Evolutionary conservation across 2,329 filamentous ascomycete genomes (phyloP).

Genomic region (Delphinella strobiligena): DNA sequence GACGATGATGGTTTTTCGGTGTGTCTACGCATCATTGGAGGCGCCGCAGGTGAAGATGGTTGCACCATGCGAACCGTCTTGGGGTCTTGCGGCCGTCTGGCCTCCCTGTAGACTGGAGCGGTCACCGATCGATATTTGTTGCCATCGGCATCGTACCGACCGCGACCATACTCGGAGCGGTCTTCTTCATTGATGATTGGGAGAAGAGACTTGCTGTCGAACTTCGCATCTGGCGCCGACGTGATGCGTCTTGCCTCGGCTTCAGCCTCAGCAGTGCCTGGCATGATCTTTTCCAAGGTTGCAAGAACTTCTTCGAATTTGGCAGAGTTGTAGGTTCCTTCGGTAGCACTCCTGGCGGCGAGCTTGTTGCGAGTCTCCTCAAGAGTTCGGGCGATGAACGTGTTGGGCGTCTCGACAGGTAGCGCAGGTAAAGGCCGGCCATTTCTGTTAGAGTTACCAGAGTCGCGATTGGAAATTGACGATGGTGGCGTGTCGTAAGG

Average conservation of each 20-base stretch:
- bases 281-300: constrained; percentile 23
- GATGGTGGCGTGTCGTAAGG: constrained; percentile 41
- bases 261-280: constrained; percentile 11
- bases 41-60: constrained; percentile 39
- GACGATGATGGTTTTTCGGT: constrained; percentile 9
- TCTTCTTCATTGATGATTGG: constrained; percentile 43
- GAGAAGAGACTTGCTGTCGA: constrained; percentile 24
- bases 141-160: constrained; percentile 15
- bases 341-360: constrained; percentile 37
- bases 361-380: constrained; percentile 47
- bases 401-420: constrained; percentile 36
- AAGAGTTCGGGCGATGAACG: constrained; percentile 42
- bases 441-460: constrained; percentile 7
- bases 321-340: constrained; percentile 28
- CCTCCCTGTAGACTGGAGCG: constrained; percentile 23
- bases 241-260: constrained; percentile 26
- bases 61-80: constrained; percentile 47
- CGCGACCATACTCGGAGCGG: constrained; percentile 19
- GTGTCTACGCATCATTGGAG: constrained; percentile 44
- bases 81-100: constrained; percentile 17
- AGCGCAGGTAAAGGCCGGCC: constrained; percentile 34
- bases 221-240: constrained; percentile 32
- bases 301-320: constrained; percentile 49
- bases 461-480: constrained; percentile 26
- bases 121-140: constrained; percentile 31